These are phyloP conservation scores for Synchytrium microbalum DNA, from an alignment of 371 early-diverging fungal species.

Conservation along the genomic window DNA sequence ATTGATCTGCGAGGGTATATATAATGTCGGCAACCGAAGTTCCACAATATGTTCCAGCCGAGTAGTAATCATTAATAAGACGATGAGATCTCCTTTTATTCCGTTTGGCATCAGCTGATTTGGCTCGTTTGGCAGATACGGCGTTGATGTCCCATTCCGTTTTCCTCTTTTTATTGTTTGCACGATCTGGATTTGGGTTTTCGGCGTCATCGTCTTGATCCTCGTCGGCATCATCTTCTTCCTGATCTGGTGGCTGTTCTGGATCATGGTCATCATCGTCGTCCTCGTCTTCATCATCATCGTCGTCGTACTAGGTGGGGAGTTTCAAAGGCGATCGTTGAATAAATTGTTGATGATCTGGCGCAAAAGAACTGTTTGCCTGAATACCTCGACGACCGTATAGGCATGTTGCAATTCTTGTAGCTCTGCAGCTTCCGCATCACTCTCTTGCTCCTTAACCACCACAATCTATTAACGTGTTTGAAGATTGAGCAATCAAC, in stretches of 20 bases:
- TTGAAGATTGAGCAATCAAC: too few species aligned
- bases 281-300: background rate
- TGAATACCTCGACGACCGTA: constrained; percentile 49
- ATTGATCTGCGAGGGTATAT: constrained; percentile 48
- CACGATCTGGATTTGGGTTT: constrained; percentile 7
- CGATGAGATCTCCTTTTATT: constrained; percentile 20
- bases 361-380: background rate
- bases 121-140: constrained; percentile 2
- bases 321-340: background rate
- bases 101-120: constrained; percentile 8
- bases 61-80: constrained; percentile 48
- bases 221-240: constrained; percentile 18
- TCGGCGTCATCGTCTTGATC: constrained; percentile 18
- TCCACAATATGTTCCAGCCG: constrained; percentile 47
- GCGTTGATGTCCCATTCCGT: constrained; percentile 2
- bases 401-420: constrained; percentile 56
- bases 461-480: constrained; percentile 58
- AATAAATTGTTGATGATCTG: background rate
- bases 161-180: constrained; percentile 7
- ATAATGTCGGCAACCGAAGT: constrained; percentile 46
- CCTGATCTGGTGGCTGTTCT: constrained; percentile 16
- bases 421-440: constrained; percentile 63
- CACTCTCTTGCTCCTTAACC: constrained; percentile 72
- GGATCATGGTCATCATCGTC: constrained; percentile 20
- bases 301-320: background rate